Evolutionary conservation across 2,329 filamentous ascomycete genomes (phyloP), one percentile per base, ranked within the genome.

Genomic region (Mariannaea sp.): DNA sequence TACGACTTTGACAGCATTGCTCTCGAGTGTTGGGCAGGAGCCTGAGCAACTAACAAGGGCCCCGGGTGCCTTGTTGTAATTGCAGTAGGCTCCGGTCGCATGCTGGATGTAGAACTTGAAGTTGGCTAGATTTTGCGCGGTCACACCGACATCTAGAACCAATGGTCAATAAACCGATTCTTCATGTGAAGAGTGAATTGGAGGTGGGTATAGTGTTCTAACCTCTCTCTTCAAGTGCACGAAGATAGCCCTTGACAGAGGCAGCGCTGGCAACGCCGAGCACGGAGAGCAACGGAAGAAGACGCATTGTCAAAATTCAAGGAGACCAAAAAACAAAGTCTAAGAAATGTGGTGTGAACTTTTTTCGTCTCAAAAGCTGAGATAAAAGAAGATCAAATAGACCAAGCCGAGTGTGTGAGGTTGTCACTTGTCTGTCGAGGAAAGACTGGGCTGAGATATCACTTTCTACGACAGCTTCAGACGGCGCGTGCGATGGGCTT

Each of bases 61-160:
- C 24, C 78, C 78, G 1, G 71, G 59, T 2, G 68, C 32, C 9
- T 63, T 69, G 3, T 75, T 65, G 45, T 67, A 73, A 68, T 83
- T 83, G 72, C 82, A 85, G 68, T 82, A 82, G 3, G 77, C 71
- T 3, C 80, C 78, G 2, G 71, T 75, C 3, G 80, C 70, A 59
- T 81, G 81, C 66, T 84, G 75, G 24, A 75, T 71, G 59, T 75
- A 84, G 63, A 79, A 77, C 44, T 73, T 63, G 56, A 83, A 70
- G 51, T 71, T 72, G 53, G 60, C 57, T 12, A 78, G 64, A 26
- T 77, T 65, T 8, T 64, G 53, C 3, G 58, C 29, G 6, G 70
- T 70, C 42, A 75, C 63, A 4, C 55, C 35, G 16, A 58, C 57
- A 29, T 29, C 20, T 50, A 6, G 13, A 35, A 39, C 13, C 41